A percentile compares a stretch with the other conserved stretches of the same genome.
Evolutionary conservation across 208 protist genomes (phyloP).

Genomic region (Lotmaria passim): DNA sequence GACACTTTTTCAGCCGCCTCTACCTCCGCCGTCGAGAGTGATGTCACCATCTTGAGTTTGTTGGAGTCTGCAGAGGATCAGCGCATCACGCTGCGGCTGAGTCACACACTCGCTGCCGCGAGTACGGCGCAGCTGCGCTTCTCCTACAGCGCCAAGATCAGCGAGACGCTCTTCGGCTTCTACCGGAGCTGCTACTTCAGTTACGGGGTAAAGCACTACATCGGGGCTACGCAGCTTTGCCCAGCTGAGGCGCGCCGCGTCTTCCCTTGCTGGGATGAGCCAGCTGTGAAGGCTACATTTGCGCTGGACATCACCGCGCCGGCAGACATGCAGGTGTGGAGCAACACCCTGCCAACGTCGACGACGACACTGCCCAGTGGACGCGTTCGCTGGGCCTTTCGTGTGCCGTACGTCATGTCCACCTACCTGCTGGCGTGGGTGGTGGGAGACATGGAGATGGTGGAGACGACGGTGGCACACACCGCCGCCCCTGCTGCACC

Average conservation of each 20-base stretch:
- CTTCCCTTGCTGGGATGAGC: conserved; percentile 97
- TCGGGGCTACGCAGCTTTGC: conserved; percentile 94
- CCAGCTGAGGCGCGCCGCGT: conserved; percentile 90
- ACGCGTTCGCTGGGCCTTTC: conserved; percentile 57
- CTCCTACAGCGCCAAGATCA: conserved; percentile 88
- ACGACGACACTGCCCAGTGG: conserved; percentile 25
- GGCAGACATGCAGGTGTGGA: conserved; percentile 68
- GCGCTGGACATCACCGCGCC: conserved; percentile 85
- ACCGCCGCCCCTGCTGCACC: conserved; percentile 27
- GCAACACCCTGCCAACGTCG: conserved; percentile 83
- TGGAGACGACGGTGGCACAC: conserved; percentile 19
- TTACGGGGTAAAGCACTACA: conserved; percentile 60
- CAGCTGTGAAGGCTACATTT: conserved; percentile 94
- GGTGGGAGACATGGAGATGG: conserved; percentile 87
- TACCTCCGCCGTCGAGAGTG: not conserved
- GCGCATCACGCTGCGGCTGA: conserved; percentile 37
- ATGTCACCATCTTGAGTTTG: conserved; percentile 33
- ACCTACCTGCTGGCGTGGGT: conserved; percentile 97
- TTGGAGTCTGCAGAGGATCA: conserved; percentile 37
- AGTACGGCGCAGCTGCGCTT: conserved; percentile 62
- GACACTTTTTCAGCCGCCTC: not conserved
- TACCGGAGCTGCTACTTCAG: conserved; percentile 93
- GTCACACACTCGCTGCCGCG: conserved; percentile 17
- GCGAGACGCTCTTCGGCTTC: conserved; percentile 93
- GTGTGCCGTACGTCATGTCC: conserved; percentile 89